Evolutionary conservation across 108 stramenopile species (phyloP).

Genomic region (Skeletonema potamos): DNA sequence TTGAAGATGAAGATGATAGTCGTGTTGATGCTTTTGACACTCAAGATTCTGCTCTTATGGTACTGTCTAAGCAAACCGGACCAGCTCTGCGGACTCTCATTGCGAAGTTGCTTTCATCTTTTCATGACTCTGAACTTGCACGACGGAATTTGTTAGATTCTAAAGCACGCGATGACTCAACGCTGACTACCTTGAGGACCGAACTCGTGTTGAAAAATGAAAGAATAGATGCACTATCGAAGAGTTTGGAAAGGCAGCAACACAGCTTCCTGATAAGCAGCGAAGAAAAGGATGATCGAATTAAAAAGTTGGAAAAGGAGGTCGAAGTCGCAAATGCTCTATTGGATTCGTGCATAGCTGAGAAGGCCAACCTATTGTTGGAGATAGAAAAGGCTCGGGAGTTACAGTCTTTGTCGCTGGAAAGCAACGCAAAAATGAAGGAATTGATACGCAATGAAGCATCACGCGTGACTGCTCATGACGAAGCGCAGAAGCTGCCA

Average conservation of each 20-base stretch:
- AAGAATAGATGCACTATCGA: constrained; percentile 13
- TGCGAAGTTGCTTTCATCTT: constrained; percentile 51
- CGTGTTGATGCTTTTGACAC: constrained; percentile 18
- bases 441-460: background rate
- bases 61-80: constrained; percentile 49
- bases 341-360: constrained; percentile 9
- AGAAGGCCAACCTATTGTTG: background rate
- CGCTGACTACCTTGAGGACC: constrained; percentile 2
- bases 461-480: background rate
- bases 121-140: constrained; percentile 44
- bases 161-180: background rate
- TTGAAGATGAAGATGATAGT: constrained; percentile 24
- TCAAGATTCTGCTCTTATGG: constrained; percentile 36
- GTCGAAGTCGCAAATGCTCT: background rate
- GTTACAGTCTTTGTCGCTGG: background rate
- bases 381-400: background rate
- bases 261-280: background rate
- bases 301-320: background rate
- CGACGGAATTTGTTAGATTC: constrained; percentile 10
- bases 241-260: background rate
- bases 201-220: constrained; percentile 14
- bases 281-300: background rate
- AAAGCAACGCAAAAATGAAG: background rate
- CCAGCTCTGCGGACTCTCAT: constrained; percentile 61
- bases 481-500: background rate